These are phyloP conservation scores for Ganoderma resinaceum DNA, from an alignment of 1,284 basidiomycete genomes.

Conservation along the genomic window DNA sequence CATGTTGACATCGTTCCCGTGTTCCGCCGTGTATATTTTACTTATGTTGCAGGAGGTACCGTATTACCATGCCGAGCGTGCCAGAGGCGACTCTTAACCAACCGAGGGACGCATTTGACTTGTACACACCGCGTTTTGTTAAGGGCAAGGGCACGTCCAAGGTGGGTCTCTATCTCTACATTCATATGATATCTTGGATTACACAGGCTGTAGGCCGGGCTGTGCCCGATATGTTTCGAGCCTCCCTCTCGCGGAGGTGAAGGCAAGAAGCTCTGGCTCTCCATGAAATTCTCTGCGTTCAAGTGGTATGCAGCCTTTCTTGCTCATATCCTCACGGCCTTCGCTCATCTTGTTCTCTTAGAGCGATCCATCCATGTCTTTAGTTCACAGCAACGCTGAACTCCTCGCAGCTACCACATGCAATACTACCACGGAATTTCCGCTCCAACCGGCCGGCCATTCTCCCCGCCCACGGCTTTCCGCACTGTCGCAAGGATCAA, in stretches of 20 bases:
- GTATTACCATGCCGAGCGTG: constrained; percentile 28
- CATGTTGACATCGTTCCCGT: background rate
- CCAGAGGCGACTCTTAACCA: constrained; percentile 63
- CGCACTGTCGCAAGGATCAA: constrained; percentile 53
- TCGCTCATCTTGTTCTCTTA: background rate
- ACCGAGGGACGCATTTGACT: constrained; percentile 62
- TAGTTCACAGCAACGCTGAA: background rate
- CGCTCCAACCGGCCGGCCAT: constrained; percentile 65
- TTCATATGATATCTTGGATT: constrained; percentile 1
- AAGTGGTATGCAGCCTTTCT: constrained; percentile 60
- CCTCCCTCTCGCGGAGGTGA: constrained; percentile 65
- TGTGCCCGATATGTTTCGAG: constrained; percentile 83
- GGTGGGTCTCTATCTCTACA: constrained; percentile 27
- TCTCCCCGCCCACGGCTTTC: constrained; percentile 76
- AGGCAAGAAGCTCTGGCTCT: constrained; percentile 69
- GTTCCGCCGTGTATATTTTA: too few species aligned
- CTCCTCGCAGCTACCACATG: constrained; percentile 72
- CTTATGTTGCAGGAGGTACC: constrained; percentile 2
- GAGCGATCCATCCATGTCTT: background rate
- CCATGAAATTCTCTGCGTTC: constrained; percentile 83
- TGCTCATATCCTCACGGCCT: background rate
- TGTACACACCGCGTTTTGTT: constrained; percentile 83
- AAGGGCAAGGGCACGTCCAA: constrained; percentile 73
- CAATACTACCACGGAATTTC: constrained; percentile 80
- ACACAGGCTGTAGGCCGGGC: constrained; percentile 50